Evolutionary conservation across 1,139 yeast species (phyloP), one percentile per base, ranked within the genome.

Genomic region (Nakaseomyces kungkrabaensis): DNA sequence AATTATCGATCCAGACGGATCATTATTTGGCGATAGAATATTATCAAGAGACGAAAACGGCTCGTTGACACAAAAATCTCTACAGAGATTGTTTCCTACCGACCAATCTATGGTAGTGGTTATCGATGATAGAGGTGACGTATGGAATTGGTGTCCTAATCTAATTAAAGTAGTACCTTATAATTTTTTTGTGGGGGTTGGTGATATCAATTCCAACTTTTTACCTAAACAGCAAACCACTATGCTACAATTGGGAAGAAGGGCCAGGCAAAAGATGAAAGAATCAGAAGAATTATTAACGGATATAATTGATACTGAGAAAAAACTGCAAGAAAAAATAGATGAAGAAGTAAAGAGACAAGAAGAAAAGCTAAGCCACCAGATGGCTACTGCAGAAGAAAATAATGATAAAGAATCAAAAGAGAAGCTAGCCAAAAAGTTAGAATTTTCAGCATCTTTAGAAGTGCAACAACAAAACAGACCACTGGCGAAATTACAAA

Each of bases 61-160:
- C 0, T 85, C 92, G 7, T 70, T 90, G 55, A 84, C 95, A 3
- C 96, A 87, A 59, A 94, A 94, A 63, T 87, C 92, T 44, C 72
- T 94, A 54, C 83, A 85, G 60, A 73, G 98, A 54, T 72, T 94
- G 48, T 94, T 94, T 63, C 99, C 98, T 0, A 95, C 92, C 3
- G 96, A 92, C 56, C 95, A 95, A 37, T 83, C 95, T 13, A 86
- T 92, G 96, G 98, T 92, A 44, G 95, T 88, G 3, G 84, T 92
- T 45, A 92, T 92, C 53, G 99, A 92, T 67, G 99, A 92, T 65
- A 78, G 99, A 65, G 98, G 97, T 4, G 99, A 92, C 66, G 98
- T 92, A 9, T 92, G 99, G 99, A 88, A 86, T 63, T 92, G 98
- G 98, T 87, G 89, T 56, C 82, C 85, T 27, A 90, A 92, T 65